phyloP scores from a whole-genome alignment of 805 yeast genomes.

The Teunomyces lycoperdinae region DNA sequence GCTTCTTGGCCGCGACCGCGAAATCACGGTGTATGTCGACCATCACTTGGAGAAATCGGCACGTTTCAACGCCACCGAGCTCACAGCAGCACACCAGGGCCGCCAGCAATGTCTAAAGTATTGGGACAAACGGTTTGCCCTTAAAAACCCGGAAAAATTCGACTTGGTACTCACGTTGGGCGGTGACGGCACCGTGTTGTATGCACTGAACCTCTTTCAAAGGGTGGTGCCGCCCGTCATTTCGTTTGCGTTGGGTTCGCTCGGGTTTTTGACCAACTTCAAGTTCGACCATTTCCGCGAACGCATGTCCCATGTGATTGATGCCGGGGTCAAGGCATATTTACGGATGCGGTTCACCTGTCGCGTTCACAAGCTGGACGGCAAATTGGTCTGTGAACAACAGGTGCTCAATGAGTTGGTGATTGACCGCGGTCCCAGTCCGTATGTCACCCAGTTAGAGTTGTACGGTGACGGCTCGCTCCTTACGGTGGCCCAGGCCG shows the following conservation, averaged over 20 bases:
- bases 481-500: conserved; percentile 89
- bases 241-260: conserved; percentile 43
- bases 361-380: conserved; percentile 54
- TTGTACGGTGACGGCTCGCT: conserved; percentile 83
- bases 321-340: conserved; percentile 69
- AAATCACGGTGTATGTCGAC: conserved; percentile 67
- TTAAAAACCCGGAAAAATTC: conserved; percentile 38
- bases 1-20: conserved; percentile 47
- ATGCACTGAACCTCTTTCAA: conserved; percentile 42
- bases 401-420: conserved; percentile 89
- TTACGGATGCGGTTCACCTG: conserved; percentile 87
- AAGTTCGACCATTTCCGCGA: conserved; percentile 69
- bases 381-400: conserved; percentile 57
- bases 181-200: conserved; percentile 47
- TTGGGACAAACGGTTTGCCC: conserved; percentile 67
- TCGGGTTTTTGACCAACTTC: conserved; percentile 65
- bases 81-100: conserved; percentile 47
- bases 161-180: conserved; percentile 46
- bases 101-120: conserved; percentile 49
- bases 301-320: conserved; percentile 55
- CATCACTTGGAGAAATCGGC: conserved; percentile 57
- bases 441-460: conserved; percentile 86
- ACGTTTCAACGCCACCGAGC: conserved; percentile 58
- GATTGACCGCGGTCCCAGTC: conserved; percentile 91
- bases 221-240: conserved; percentile 47